These are phyloP conservation scores for Colletotrichum sp. DNA, from an alignment of 2,329 filamentous ascomycete species.

Conservation along the genomic window DNA sequence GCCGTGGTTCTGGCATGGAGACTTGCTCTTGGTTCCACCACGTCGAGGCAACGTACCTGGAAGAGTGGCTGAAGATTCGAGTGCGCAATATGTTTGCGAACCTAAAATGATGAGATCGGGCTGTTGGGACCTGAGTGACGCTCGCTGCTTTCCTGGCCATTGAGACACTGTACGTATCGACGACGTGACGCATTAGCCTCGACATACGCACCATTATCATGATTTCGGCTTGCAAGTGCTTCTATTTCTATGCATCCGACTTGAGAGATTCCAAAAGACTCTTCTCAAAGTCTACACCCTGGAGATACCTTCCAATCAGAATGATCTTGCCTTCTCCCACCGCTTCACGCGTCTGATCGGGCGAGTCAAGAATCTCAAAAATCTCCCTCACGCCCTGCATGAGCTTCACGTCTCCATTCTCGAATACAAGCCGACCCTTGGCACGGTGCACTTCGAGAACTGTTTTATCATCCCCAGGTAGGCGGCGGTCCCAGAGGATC, in stretches of 20 bases:
- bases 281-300: conserved; percentile 53
- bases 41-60: neutral
- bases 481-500: conserved; percentile 79
- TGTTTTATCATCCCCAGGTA: conserved; percentile 51
- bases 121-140: neutral
- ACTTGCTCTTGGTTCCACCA: neutral
- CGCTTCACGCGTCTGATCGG: conserved; percentile 32
- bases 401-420: conserved; percentile 71
- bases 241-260: neutral
- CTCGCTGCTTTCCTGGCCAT: neutral
- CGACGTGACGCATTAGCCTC: neutral
- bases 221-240: neutral
- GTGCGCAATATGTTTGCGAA: neutral
- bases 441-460: conserved; percentile 84
- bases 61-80: neutral
- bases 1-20: neutral
- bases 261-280: conserved; percentile 36
- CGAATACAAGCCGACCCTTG: conserved; percentile 78
- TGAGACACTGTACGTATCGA: neutral
- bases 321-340: conserved; percentile 61
- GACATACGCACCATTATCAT: neutral
- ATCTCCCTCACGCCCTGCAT: conserved; percentile 92
- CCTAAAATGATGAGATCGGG: neutral
- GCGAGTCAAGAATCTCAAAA: conserved; percentile 83
- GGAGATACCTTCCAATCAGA: conserved; percentile 64